A percentile compares a stretch with the other conserved stretches of the same genome.
phyloP scores from a whole-genome alignment of 352 stramenopile genomes.

The Elongisporangium prolatum region DNA sequence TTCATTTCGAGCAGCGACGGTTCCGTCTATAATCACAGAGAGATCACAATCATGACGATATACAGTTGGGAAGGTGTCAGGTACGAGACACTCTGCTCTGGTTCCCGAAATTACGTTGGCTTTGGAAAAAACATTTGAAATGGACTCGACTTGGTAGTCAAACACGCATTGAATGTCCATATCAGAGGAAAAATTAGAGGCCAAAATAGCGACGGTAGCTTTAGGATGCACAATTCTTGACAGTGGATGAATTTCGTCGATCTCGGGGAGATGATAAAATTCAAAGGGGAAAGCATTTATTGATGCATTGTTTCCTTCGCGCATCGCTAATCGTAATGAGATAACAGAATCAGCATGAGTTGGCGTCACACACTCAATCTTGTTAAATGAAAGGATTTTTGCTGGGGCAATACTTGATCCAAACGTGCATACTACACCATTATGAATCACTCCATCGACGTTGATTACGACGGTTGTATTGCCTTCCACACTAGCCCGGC shows the following conservation, averaged over 20 bases:
- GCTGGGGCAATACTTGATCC: neutral
- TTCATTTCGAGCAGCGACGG: conserved; percentile 15
- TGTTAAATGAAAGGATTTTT: neutral
- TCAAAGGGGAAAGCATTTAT: conserved; percentile 37
- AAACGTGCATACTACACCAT: neutral
- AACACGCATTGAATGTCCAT: conserved; percentile 22
- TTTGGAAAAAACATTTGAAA: neutral
- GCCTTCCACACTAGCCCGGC: neutral
- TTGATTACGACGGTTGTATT: neutral
- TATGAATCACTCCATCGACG: neutral
- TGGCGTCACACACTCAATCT: conserved; percentile 30
- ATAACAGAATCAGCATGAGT: conserved; percentile 8
- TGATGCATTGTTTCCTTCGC: conserved; percentile 13
- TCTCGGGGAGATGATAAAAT: conserved; percentile 12
- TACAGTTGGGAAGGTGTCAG: neutral
- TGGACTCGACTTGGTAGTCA: conserved; percentile 1
- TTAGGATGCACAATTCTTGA: conserved; percentile 27
- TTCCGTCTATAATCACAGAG: conserved; percentile 20
- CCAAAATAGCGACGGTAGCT: conserved; percentile 18
- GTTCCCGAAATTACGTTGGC: conserved; percentile 5
- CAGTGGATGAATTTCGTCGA: conserved; percentile 14
- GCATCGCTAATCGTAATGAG: conserved; percentile 23
- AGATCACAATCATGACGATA: conserved; percentile 3
- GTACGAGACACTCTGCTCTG: conserved; percentile 3
- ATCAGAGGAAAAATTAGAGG: conserved; percentile 13